phyloP scores from a whole-genome alignment of 306 rosid species.

The Hippophae rhamnoides region DNA sequence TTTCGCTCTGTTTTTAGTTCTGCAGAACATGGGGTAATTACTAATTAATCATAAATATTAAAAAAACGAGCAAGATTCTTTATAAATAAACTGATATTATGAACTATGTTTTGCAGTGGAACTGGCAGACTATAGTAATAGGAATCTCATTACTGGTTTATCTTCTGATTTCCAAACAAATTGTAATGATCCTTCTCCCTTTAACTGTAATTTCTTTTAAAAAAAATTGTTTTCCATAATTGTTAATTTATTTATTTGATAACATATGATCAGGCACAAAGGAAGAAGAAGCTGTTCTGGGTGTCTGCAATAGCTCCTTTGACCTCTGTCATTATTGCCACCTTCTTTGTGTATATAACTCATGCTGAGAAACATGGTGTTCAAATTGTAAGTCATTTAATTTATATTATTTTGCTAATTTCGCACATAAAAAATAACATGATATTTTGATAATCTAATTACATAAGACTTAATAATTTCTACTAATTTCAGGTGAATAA shows the following conservation, averaged over 20 bases:
- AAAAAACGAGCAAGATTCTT: too few species aligned
- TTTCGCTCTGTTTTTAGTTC: conserved; percentile 43
- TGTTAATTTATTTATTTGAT: conserved; percentile 1
- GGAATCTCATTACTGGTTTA: conserved; percentile 55
- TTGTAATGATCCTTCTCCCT: conserved; percentile 30
- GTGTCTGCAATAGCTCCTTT: conserved; percentile 69
- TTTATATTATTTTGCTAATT: neutral
- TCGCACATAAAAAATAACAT: too few species aligned
- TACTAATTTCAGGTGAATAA: conserved; percentile 40
- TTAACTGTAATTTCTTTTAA: neutral
- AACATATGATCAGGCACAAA: conserved; percentile 36
- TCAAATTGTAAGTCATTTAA: conserved; percentile 38
- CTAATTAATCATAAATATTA: neutral
- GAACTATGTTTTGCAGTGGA: conserved; percentile 54
- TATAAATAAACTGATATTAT: neutral
- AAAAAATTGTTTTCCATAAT: neutral
- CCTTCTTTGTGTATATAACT: conserved; percentile 52
- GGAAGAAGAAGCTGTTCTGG: conserved; percentile 62
- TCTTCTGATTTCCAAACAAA: conserved; percentile 51
- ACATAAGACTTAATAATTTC: too few species aligned
- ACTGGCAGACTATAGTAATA: conserved; percentile 67
- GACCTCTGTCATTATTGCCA: conserved; percentile 51
- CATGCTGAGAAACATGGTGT: conserved; percentile 67
- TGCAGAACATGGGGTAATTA: conserved; percentile 59
- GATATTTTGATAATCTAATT: too few species aligned